These are phyloP conservation scores for Gnomoniopsis smithogilvyi DNA, from an alignment of 2,329 filamentous ascomycete genomes.

Conservation along the genomic window DNA sequence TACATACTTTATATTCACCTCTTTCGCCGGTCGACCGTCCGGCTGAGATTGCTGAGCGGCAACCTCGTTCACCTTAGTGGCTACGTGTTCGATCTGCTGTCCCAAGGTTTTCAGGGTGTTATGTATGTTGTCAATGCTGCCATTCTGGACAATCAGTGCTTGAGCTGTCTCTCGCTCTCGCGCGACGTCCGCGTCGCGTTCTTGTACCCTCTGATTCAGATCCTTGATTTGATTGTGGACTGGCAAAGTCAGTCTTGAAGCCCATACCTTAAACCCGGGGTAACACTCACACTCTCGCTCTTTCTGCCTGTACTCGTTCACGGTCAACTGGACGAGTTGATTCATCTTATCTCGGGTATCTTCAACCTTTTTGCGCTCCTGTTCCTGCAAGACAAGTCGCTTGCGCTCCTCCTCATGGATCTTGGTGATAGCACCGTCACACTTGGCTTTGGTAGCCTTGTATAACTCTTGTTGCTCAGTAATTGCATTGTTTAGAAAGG, in stretches of 20 bases:
- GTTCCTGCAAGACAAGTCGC: slow-evolving; percentile 22
- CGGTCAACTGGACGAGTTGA: slow-evolving; percentile 17
- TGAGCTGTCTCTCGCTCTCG: slow-evolving; percentile 10
- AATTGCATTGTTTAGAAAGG: slow-evolving; percentile 42
- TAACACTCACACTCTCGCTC: slow-evolving; percentile 13
- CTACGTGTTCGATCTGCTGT: slow-evolving; percentile 3
- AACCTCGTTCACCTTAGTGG: slow-evolving; percentile 2
- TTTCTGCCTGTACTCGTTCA: slow-evolving; percentile 10
- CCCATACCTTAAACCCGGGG: neutral
- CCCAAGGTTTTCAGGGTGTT: slow-evolving; percentile 4
- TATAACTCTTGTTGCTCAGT: slow-evolving; percentile 45
- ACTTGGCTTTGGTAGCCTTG: slow-evolving; percentile 29
- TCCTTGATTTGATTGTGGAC: slow-evolving; percentile 20
- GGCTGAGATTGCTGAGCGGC: slow-evolving; percentile 6
- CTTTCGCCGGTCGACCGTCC: slow-evolving; percentile 10
- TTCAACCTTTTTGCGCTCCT: slow-evolving; percentile 31
- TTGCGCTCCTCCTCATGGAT: slow-evolving; percentile 30
- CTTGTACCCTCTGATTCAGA: slow-evolving; percentile 15
- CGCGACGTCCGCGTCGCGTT: slow-evolving; percentile 8
- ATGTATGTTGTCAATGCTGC: slow-evolving; percentile 1
- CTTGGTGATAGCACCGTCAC: slow-evolving; percentile 31
- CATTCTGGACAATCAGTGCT: slow-evolving; percentile 4
- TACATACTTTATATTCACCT: slow-evolving; percentile 10
- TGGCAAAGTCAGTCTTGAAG: neutral
- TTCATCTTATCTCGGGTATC: slow-evolving; percentile 29